Evolutionary conservation across 2,329 filamentous ascomycete genomes (phyloP).

Genomic region (Apiospora malaysiana): DNA sequence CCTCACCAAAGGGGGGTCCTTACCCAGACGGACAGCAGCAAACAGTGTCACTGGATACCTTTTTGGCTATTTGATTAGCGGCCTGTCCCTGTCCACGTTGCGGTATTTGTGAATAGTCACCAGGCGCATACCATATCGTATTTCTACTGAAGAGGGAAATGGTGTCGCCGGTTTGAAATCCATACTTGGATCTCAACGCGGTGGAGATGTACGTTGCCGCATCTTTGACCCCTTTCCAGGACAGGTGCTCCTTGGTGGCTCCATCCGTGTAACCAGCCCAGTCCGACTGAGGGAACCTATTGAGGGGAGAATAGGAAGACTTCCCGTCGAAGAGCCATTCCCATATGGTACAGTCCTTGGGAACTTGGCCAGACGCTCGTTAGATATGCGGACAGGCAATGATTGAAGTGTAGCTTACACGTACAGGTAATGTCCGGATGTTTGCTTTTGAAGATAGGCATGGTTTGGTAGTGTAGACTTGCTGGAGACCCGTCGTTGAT

Average conservation of each 20-base stretch:
- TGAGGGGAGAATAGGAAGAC: slow-evolving; percentile 31
- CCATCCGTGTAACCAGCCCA: slow-evolving; percentile 50
- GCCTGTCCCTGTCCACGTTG: slow-evolving; percentile 15
- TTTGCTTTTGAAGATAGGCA: slow-evolving; percentile 33
- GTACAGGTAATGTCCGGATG: slow-evolving; percentile 32
- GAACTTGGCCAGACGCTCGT: slow-evolving; percentile 23
- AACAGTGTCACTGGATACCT: slow-evolving; percentile 70
- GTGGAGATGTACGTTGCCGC: slow-evolving; percentile 65
- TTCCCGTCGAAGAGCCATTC: slow-evolving; percentile 33
- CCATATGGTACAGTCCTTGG: slow-evolving; percentile 33
- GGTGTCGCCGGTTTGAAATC: slow-evolving; percentile 58
- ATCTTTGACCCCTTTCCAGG: slow-evolving; percentile 62
- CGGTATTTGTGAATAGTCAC: too few species aligned
- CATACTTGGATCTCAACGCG: slow-evolving; percentile 60
- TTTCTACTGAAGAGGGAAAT: slow-evolving; percentile 68
- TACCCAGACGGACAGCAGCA: slow-evolving; percentile 51
- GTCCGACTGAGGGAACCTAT: slow-evolving; percentile 31
- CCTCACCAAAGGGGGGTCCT: background rate
- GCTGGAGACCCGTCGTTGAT: background rate
- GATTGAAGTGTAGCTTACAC: slow-evolving; percentile 9
- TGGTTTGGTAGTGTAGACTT: background rate
- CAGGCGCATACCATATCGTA: slow-evolving; percentile 64
- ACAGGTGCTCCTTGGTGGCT: slow-evolving; percentile 61
- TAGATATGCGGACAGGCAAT: background rate
- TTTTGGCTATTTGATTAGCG: slow-evolving; percentile 69